Base-by-base conservation (phyloP, 768 basidiomycete genomes). In the Pholiota microspora region DNA sequence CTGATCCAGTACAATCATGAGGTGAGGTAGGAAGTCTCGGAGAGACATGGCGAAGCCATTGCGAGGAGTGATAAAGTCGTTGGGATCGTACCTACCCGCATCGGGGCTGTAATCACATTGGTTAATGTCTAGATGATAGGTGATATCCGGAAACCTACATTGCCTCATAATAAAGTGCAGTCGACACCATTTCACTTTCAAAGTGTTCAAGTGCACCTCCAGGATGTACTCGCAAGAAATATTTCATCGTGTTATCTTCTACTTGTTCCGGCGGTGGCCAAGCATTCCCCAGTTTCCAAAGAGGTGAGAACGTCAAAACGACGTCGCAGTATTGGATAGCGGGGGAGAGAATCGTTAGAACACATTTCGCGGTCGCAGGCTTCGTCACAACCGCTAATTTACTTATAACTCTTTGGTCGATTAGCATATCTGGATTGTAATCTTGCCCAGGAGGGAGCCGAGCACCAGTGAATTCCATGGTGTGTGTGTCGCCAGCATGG, bases 181-280 rank as follows among this genome's bases (percentile, higher is more conserved):
- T 92, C 0, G 88, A 77, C 18, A 87, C 88, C 73, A 86, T 85
- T 68, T 88, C 84, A 55, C 84, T 88, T 62, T 90, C 88, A 59
- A 92, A 93, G 67, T 94, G 91, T 64, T 94, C 92, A 45, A 94
- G 71, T 0, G 88, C 90, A 60, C 92, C 92, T 34, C 89, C 90
- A 40, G 92, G 91, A 67, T 92, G 86, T 8, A 88, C 88, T 34
- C 90, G 81, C 55, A 92, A 61, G 69, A 92, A 92, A 64, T 88
- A 92, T 64, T 93, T 92, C 71, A 88, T 77, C 66, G 35, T 54
- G 36, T 45, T 80, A 15, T 87, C 83, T 3, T 74, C 79, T 4
- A 88, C 67, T 29, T 73, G 72, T 68, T 93, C 89, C 2, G 84
- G 84, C 0, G 84, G 84, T 21, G 92, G 92, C 87, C 89, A 93